Evolutionary conservation across 2,329 filamentous ascomycete species (phyloP).

Genomic region (Purpureocillium lavendulum): DNA sequence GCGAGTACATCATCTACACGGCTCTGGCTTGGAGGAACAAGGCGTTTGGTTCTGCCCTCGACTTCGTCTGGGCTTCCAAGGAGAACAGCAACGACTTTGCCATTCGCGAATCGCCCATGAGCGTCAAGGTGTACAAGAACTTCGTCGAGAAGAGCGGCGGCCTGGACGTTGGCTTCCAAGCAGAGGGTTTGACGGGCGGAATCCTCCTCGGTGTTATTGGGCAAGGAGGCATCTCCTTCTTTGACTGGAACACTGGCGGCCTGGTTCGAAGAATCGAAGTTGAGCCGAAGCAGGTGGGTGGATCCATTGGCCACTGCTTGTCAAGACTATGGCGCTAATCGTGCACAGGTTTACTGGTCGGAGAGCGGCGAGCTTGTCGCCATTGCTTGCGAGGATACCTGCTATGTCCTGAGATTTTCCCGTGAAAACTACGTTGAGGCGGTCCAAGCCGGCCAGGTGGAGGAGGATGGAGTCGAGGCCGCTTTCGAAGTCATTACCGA

Average conservation of each 20-base stretch:
- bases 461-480: conserved; percentile 86
- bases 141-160: conserved; percentile 87
- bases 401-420: conserved; percentile 89
- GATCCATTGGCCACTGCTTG: not conserved
- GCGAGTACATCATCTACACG: conserved; percentile 98
- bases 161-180: conserved; percentile 90
- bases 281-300: conserved; percentile 44
- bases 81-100: conserved; percentile 98
- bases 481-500: conserved; percentile 96
- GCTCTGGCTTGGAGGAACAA: conserved; percentile 96
- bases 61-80: conserved; percentile 95
- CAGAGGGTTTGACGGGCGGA: conserved; percentile 83
- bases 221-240: conserved; percentile 89
- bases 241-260: conserved; percentile 87
- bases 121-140: conserved; percentile 96
- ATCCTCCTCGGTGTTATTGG: conserved; percentile 90
- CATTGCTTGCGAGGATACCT: conserved; percentile 89
- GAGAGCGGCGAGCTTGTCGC: conserved; percentile 90
- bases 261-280: conserved; percentile 89
- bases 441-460: conserved; percentile 71
- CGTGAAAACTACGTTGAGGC: conserved; percentile 82
- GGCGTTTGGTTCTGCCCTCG: conserved; percentile 87
- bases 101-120: conserved; percentile 88
- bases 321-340: conserved; percentile 6
- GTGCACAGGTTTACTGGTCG: conserved; percentile 79